These are phyloP conservation scores for Escovopsis sp. DNA, from an alignment of 2,329 filamentous ascomycete species.

Conservation along the genomic window DNA sequence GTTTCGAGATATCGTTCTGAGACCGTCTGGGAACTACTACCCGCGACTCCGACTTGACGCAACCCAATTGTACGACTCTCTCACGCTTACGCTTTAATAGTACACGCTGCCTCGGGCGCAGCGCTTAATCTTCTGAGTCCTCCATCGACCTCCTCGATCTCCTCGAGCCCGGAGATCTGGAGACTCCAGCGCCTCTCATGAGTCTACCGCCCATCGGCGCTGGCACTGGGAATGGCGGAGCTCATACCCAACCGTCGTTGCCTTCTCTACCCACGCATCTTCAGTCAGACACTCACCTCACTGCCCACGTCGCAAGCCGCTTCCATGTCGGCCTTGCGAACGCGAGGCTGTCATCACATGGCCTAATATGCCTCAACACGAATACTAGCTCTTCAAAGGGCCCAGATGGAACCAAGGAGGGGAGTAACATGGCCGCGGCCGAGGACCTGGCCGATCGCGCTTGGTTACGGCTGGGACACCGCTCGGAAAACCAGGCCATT, in stretches of 20 bases:
- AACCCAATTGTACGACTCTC: not conserved
- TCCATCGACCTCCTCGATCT: not conserved
- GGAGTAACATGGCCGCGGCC: constrained; percentile 80
- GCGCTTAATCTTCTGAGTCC: not conserved
- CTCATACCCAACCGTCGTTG: constrained; percentile 72
- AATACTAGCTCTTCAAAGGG: constrained; percentile 83
- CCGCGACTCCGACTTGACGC: not conserved
- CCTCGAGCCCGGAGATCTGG: constrained; percentile 13
- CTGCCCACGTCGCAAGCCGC: constrained; percentile 69
- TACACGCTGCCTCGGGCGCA: not conserved
- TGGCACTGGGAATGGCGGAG: constrained; percentile 36
- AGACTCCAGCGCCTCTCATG: constrained; percentile 40
- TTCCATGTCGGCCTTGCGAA: constrained; percentile 88
- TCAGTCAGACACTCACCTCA: constrained; percentile 65
- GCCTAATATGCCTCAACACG: constrained; percentile 83
- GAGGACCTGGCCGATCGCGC: constrained; percentile 84
- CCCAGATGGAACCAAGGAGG: constrained; percentile 79
- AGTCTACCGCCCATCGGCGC: constrained; percentile 36
- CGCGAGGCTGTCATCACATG: constrained; percentile 79
- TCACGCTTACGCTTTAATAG: not conserved
- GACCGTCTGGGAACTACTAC: not conserved
- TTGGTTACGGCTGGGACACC: constrained; percentile 69
- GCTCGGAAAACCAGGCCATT: constrained; percentile 85
- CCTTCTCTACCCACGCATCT: constrained; percentile 75
- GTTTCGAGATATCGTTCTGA: not conserved